phyloP scores from a whole-genome alignment of 306 rosid genomes.

The Arachis stenosperma region DNA sequence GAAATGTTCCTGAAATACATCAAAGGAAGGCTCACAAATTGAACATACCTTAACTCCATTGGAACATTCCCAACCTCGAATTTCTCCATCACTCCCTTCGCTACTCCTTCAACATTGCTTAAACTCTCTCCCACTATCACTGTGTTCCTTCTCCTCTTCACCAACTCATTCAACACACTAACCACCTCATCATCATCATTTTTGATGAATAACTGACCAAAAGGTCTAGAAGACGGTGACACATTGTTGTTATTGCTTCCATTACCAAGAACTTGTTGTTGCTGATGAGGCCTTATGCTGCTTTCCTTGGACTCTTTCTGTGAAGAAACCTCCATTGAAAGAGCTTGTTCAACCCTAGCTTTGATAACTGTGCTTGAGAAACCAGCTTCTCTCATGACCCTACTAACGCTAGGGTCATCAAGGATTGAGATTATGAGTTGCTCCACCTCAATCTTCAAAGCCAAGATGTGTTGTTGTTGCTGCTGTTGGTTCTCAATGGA shows the following conservation, averaged over 20 bases:
- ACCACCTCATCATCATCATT: constrained; percentile 60
- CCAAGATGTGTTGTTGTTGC: constrained; percentile 80
- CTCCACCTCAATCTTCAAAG: constrained; percentile 79
- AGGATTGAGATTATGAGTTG: constrained; percentile 82
- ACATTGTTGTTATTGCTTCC: constrained; percentile 32
- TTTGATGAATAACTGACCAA: constrained; percentile 42
- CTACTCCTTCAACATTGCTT: constrained; percentile 48
- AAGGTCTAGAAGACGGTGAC: constrained; percentile 40
- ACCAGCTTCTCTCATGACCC: constrained; percentile 98
- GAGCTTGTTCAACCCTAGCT: constrained; percentile 67
- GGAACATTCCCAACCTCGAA: constrained; percentile 67
- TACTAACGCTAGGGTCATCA: constrained; percentile 92
- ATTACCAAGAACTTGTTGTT: constrained; percentile 17
- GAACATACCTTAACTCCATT: constrained; percentile 50
- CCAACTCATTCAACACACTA: constrained; percentile 59
- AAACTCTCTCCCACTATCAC: constrained; percentile 72
- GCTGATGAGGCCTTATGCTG: constrained; percentile 40
- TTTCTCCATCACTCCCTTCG: constrained; percentile 68
- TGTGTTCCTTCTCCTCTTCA: constrained; percentile 61
- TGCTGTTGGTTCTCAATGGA: constrained; percentile 84
- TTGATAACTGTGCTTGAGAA: constrained; percentile 80
- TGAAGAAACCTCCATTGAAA: constrained; percentile 64
- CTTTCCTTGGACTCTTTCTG: constrained; percentile 49
- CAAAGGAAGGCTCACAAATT: constrained; percentile 73
- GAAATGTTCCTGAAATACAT: constrained; percentile 55